phyloP scores from a whole-genome alignment of 2,329 filamentous ascomycete species.

The Penicillium sp. region DNA sequence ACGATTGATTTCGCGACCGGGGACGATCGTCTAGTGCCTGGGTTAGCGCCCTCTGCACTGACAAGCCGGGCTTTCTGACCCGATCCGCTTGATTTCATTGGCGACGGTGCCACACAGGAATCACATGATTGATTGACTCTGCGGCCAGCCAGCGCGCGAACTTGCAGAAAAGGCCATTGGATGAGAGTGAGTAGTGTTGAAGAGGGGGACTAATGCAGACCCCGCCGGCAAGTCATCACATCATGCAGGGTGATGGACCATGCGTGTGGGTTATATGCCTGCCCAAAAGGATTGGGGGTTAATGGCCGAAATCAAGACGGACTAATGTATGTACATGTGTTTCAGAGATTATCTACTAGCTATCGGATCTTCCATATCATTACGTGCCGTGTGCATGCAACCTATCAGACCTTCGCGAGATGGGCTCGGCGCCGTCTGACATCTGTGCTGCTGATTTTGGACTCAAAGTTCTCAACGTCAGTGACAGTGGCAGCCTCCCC shows the following conservation, averaged over 20 bases:
- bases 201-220: slow-evolving; percentile 13
- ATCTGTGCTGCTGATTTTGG: slow-evolving; percentile 85
- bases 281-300: slow-evolving; percentile 10
- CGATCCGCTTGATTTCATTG: slow-evolving; percentile 17
- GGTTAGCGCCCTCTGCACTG: slow-evolving; percentile 17
- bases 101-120: slow-evolving; percentile 18
- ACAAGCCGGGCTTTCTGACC: slow-evolving; percentile 6
- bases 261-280: slow-evolving; percentile 8
- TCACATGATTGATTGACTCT: slow-evolving; percentile 34
- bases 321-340: slow-evolving; percentile 8
- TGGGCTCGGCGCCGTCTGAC: slow-evolving; percentile 53
- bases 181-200: slow-evolving; percentile 20
- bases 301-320: slow-evolving; percentile 12
- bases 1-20: slow-evolving; percentile 19
- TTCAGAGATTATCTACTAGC: slow-evolving; percentile 5
- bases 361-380: slow-evolving; percentile 1
- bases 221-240: slow-evolving; percentile 18
- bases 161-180: slow-evolving; percentile 20
- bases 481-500: slow-evolving; percentile 40
- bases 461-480: slow-evolving; percentile 56
- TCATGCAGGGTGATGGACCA: slow-evolving; percentile 19
- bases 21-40: slow-evolving; percentile 22
- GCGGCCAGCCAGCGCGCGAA: slow-evolving; percentile 28
- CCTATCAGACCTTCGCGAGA: slow-evolving; percentile 24
- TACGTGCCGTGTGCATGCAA: neutral